phyloP scores from a whole-genome alignment of 2,329 filamentous ascomycete species.

The Colletotrichum abscissum region DNA sequence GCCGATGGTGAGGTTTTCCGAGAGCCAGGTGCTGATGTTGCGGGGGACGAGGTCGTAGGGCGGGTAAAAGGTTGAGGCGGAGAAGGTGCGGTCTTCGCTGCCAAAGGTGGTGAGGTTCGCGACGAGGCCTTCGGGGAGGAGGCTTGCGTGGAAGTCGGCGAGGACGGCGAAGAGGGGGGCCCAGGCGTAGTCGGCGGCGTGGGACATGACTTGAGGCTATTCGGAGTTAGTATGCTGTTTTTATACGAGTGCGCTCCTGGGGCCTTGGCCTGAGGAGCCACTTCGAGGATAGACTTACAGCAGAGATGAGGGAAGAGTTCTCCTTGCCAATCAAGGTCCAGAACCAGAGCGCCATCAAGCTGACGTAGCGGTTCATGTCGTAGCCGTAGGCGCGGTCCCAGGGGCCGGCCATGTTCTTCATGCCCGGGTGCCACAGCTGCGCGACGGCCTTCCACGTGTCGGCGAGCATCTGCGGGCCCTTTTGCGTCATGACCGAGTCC shows the following conservation, averaged over 20 bases:
- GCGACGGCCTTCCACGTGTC: slow-evolving; percentile 64
- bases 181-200: slow-evolving; percentile 69
- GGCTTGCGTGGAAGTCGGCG: slow-evolving; percentile 57
- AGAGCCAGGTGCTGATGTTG: slow-evolving; percentile 70
- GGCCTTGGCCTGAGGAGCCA: neutral
- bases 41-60: slow-evolving; percentile 67
- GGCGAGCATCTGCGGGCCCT: slow-evolving; percentile 62
- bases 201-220: slow-evolving; percentile 65
- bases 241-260: neutral
- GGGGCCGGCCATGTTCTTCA: slow-evolving; percentile 72
- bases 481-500: slow-evolving; percentile 63
- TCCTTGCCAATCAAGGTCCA: slow-evolving; percentile 68
- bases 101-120: slow-evolving; percentile 55
- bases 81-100: slow-evolving; percentile 63
- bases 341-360: slow-evolving; percentile 67
- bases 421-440: slow-evolving; percentile 65
- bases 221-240: neutral
- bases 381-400: slow-evolving; percentile 74
- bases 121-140: slow-evolving; percentile 56
- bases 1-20: slow-evolving; percentile 67
- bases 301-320: slow-evolving; percentile 47
- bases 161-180: slow-evolving; percentile 67
- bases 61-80: slow-evolving; percentile 64
- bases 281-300: slow-evolving; percentile 38
- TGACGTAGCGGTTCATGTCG: slow-evolving; percentile 72